Conservation (phyloP, 1,284 basidiomycete genomes). For the Caloboletus inedulis region DNA sequence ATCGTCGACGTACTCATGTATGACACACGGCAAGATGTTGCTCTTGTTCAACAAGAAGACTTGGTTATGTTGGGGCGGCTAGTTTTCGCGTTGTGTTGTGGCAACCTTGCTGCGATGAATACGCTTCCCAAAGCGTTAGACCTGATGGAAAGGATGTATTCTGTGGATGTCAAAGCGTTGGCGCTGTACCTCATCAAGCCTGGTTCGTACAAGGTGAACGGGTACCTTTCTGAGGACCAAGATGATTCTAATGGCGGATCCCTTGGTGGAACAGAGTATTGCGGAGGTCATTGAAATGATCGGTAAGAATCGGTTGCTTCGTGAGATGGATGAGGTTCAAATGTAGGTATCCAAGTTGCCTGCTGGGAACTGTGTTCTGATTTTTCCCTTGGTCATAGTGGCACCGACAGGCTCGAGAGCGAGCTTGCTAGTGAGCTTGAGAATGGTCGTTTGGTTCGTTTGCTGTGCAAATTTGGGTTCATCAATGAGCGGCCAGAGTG, state of each 20-base stretch:
- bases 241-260: not conserved
- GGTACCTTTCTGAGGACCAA: not conserved
- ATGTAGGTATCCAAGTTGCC: constrained; percentile 46
- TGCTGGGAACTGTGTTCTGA: not conserved
- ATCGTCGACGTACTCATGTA: constrained; percentile 82
- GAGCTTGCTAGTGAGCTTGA: constrained; percentile 92
- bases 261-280: constrained; percentile 52
- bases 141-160: constrained; percentile 71
- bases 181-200: constrained; percentile 79
- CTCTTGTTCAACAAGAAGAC: constrained; percentile 82
- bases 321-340: constrained; percentile 83
- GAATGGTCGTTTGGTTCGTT: constrained; percentile 89
- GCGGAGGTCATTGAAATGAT: constrained; percentile 81
- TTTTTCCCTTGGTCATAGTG: constrained; percentile 41
- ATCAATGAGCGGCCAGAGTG: constrained; percentile 98
- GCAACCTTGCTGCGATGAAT: constrained; percentile 56
- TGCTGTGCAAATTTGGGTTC: constrained; percentile 94
- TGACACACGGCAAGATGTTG: constrained; percentile 63
- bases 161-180: constrained; percentile 78
- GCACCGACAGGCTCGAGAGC: constrained; percentile 79
- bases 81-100: constrained; percentile 78
- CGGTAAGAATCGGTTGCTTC: constrained; percentile 60
- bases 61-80: constrained; percentile 84
- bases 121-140: constrained; percentile 80
- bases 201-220: constrained; percentile 54